Conservation (phyloP, 2,329 filamentous ascomycete genomes). For the Colletotrichum sp. region DNA sequence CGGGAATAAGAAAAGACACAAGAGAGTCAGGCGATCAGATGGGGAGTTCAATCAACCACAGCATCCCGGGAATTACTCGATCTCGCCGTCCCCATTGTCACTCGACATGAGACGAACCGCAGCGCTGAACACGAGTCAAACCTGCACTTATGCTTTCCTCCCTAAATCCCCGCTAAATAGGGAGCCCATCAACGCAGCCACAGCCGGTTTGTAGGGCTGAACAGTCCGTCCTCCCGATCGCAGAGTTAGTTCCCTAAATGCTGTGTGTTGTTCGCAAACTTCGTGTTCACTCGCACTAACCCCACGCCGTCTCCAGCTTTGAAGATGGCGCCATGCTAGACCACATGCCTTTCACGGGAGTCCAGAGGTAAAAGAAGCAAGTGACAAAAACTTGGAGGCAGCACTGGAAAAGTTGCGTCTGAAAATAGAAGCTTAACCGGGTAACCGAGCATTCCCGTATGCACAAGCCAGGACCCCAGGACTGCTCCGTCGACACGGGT, state of each 20-base stretch:
- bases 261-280: fast-evolving
- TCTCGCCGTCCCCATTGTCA: background rate
- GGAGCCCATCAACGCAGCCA: background rate
- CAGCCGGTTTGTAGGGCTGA: background rate
- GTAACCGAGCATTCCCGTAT: background rate
- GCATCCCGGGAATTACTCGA: background rate
- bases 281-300: background rate
- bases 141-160: background rate
- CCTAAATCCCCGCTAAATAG: background rate
- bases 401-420: background rate
- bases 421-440: background rate
- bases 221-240: background rate
- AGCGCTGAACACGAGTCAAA: background rate
- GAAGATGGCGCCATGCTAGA: background rate
- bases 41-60: background rate
- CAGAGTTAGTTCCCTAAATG: fast-evolving
- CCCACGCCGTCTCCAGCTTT: background rate
- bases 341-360: background rate
- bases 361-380: too few relatives aligned
- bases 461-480: background rate
- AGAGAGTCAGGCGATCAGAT: background rate
- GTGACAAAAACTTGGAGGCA: background rate
- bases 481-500: background rate
- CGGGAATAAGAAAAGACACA: background rate
- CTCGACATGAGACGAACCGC: background rate